These are phyloP conservation scores for Tephrocybe sp. DNA, from an alignment of 768 basidiomycete species.

Conservation along the genomic window DNA sequence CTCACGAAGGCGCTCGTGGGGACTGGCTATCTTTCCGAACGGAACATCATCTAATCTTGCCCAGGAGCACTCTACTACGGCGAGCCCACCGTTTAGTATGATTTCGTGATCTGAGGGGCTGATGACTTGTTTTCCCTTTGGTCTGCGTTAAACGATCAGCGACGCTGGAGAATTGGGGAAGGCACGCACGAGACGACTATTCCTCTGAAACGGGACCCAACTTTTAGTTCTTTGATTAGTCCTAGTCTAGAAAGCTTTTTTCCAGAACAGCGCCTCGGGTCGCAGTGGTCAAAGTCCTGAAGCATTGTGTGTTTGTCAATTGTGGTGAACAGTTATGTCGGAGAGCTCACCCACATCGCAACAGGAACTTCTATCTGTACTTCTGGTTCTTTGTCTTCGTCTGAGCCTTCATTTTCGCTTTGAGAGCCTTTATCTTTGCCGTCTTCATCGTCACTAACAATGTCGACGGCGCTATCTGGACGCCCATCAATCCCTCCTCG, in stretches of 20 bases:
- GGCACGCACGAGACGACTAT: conserved; percentile 87
- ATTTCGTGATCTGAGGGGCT: conserved; percentile 86
- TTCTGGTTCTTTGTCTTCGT: conserved; percentile 27
- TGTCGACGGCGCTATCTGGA: conserved; percentile 61
- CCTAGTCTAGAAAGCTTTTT: conserved; percentile 89
- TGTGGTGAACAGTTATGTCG: background rate
- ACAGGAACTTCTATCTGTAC: conserved; percentile 67
- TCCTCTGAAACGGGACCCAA: conserved; percentile 88
- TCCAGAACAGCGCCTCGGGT: conserved; percentile 79
- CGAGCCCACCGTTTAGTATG: conserved; percentile 71
- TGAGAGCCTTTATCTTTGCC: conserved; percentile 26
- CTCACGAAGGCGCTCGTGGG: conserved; percentile 88
- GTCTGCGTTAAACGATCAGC: conserved; percentile 43
- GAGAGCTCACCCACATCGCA: conserved; percentile 89
- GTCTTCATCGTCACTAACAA: conserved; percentile 38
- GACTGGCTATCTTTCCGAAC: conserved; percentile 89
- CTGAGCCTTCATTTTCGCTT: conserved; percentile 7
- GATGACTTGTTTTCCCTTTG: conserved; percentile 77
- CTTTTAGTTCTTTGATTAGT: conserved; percentile 77
- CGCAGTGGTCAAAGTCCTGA: conserved; percentile 97
- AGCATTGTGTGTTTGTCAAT: background rate
- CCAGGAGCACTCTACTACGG: conserved; percentile 99
- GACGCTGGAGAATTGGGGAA: background rate
- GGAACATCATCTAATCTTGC: conserved; percentile 94
- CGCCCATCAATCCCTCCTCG: conserved; percentile 33